These are phyloP conservation scores for Lentinula lateritia DNA, from an alignment of 768 basidiomycete species.

Conservation along the genomic window DNA sequence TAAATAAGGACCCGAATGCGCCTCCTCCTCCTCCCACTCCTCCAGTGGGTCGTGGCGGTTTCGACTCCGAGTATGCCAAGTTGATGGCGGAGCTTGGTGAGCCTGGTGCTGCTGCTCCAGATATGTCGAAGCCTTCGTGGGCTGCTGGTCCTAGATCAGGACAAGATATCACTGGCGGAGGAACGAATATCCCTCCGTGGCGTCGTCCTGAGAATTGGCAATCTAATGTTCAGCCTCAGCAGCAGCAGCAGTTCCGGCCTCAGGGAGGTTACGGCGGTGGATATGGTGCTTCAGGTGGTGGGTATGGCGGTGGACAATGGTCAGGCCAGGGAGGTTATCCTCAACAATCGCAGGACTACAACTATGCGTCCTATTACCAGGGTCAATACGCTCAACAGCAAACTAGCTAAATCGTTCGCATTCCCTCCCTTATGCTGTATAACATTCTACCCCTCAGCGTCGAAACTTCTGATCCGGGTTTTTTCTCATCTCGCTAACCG, in stretches of 20 bases:
- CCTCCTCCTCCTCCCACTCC: constrained; percentile 36
- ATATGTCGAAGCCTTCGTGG: constrained; percentile 49
- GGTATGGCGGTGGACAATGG: constrained; percentile 33
- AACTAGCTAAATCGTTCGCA: constrained; percentile 25
- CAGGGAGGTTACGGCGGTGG: constrained; percentile 51
- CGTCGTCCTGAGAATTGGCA: constrained; percentile 88
- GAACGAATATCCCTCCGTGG: constrained; percentile 85
- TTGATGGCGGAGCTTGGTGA: constrained; percentile 99
- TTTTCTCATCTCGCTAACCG: neutral
- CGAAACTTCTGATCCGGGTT: neutral
- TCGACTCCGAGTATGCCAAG: constrained; percentile 96
- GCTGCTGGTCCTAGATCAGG: constrained; percentile 38
- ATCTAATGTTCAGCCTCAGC: constrained; percentile 42
- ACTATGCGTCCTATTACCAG: constrained; percentile 86
- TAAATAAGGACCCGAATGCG: constrained; percentile 85
- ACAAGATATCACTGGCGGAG: constrained; percentile 68
- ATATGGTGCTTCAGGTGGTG: constrained; percentile 23
- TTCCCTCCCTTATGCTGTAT: neutral
- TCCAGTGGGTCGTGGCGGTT: constrained; percentile 62
- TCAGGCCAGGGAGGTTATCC: constrained; percentile 22
- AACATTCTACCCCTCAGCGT: neutral
- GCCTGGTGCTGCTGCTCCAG: constrained; percentile 49
- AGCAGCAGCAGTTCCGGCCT: constrained; percentile 53
- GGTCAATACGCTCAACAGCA: constrained; percentile 81
- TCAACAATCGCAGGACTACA: constrained; percentile 65